These are phyloP conservation scores for Glycine soja DNA, from an alignment of 306 rosid genomes.

Conservation along the genomic window DNA sequence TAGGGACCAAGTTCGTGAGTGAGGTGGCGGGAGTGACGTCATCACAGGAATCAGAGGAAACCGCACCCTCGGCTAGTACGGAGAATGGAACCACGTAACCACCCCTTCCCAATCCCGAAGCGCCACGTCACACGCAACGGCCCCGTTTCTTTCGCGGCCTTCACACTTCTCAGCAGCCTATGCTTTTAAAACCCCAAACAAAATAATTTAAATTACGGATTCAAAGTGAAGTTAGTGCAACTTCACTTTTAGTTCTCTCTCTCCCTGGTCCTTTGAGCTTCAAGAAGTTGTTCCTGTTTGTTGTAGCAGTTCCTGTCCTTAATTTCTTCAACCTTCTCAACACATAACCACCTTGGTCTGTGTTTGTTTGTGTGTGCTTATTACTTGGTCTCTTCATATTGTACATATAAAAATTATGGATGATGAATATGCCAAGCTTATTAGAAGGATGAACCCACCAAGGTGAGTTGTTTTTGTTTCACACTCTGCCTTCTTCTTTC, in stretches of 20 bases:
- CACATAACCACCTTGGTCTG: background rate
- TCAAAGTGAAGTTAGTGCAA: conserved; percentile 37
- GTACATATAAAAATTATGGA: conserved; percentile 43
- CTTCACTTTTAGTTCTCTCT: conserved; percentile 32
- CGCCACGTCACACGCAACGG: conserved; percentile 33
- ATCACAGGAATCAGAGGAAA: background rate
- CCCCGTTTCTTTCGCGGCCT: background rate
- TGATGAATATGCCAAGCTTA: conserved; percentile 59
- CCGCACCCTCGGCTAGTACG: conserved; percentile 23
- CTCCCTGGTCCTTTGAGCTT: conserved; percentile 33
- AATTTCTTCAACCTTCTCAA: conserved; percentile 2
- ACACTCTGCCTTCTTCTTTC: background rate
- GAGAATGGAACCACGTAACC: conserved; percentile 43
- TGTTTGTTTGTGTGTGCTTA: background rate
- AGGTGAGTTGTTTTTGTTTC: conserved; percentile 23
- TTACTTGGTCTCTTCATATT: conserved; percentile 1
- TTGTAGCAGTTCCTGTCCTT: background rate
- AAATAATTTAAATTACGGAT: background rate
- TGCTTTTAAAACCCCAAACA: too few species aligned
- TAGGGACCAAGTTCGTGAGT: background rate
- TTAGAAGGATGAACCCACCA: conserved; percentile 59
- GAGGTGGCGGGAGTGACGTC: conserved; percentile 30
- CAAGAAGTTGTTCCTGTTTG: background rate
- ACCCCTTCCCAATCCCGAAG: background rate
- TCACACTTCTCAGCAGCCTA: background rate